Evolutionary conservation across 257 asterid genomes (phyloP), one percentile per base, ranked within the genome.

Genomic region (Avicennia marina): DNA sequence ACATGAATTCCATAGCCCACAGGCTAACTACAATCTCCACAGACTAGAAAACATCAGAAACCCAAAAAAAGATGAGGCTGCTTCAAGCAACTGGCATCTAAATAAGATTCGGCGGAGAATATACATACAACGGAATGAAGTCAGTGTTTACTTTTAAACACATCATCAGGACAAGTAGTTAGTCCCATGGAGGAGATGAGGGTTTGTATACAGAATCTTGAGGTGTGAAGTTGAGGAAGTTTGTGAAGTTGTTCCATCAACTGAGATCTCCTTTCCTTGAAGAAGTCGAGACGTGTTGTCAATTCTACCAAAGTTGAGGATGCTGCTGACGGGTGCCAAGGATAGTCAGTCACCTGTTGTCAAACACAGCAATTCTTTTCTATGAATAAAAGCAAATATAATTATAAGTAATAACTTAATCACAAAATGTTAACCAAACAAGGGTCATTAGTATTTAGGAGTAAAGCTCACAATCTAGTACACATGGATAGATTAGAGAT

Each of bases 191-290:
- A 0, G 34, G 34, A 29, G 34, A 29, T 29, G 34, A 29, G 7
- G 8, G 81, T 62, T 85, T 91, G 74, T 79, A 81, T 67, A 77
- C 60, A 53, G 76, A 75, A 53, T 91, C 90, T 26, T 81, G 93
- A 58, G 89, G 66, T 4, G 58, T 56, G 11, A 95, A 73, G 56
- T 78, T 94, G 31, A 80, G 76, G 80, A 79, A 91, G 72, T 75
- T 72, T 85, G 69, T 85, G 95, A 54, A 91, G 96, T 62, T 91
- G 98, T 64, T 87, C 98, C 98, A 91, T 91, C 67, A 88, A 72
- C 74, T 91, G 98, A 31, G 98, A 87, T 60, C 98, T 81, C 57
- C 98, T 67, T 69, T 91, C 98, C 81, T 88, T 91, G 75, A 91
- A 91, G 78, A 91, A 91, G 63, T 91, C 96, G n/a, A 91, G 96